These are phyloP conservation scores for Prunella vulgaris DNA, from an alignment of 257 asterid genomes.

Conservation along the genomic window DNA sequence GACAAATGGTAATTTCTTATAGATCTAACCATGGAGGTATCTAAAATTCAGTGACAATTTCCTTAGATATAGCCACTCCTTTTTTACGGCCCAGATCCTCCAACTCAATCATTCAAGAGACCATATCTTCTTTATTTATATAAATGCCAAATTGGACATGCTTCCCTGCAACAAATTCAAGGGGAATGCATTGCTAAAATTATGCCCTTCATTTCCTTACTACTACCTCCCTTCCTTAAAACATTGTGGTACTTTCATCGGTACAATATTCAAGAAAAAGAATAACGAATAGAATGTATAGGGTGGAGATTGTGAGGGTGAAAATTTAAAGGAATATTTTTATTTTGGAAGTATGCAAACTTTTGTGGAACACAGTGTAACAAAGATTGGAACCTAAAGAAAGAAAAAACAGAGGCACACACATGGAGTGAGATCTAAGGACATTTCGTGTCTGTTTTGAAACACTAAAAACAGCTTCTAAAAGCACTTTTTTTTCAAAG, in stretches of 20 bases:
- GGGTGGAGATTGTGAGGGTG: too few relatives aligned
- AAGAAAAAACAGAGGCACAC: background rate
- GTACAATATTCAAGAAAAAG: too few relatives aligned
- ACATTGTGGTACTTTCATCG: too few relatives aligned
- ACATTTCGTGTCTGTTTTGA: too few relatives aligned
- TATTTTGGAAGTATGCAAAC: too few relatives aligned
- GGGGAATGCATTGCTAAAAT: background rate
- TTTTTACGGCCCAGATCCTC: background rate
- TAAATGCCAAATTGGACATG: background rate
- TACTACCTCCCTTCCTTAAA: too few relatives aligned
- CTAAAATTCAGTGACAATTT: background rate
- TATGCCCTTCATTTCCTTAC: too few relatives aligned
- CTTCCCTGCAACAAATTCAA: background rate
- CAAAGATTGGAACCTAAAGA: background rate
- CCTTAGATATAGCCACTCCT: background rate
- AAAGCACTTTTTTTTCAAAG: too few relatives aligned
- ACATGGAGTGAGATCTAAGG: background rate
- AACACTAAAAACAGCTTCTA: too few relatives aligned
- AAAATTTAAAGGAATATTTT: too few relatives aligned
- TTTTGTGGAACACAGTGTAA: background rate
- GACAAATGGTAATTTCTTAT: background rate
- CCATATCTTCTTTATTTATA: background rate
- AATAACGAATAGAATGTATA: too few relatives aligned
- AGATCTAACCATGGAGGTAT: background rate
- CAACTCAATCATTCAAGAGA: background rate